Conservation (phyloP, 805 yeast genomes). For the Teunomyces gatunensis region DNA sequence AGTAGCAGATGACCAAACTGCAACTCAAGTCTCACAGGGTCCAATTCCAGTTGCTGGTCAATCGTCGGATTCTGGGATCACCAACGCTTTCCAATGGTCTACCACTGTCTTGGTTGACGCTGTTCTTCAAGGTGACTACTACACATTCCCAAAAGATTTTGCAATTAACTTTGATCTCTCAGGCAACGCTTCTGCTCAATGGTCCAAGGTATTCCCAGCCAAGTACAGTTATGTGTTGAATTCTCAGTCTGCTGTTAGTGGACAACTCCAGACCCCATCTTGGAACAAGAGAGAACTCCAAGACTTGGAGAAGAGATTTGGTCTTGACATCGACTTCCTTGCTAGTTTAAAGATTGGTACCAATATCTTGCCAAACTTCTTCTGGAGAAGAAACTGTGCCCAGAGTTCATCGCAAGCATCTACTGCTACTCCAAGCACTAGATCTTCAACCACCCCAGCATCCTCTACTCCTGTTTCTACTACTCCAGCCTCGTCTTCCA, state of each 20-base stretch:
- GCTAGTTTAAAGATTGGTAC: constrained; percentile 6
- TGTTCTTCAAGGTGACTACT: constrained; percentile 9
- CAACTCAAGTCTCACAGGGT: not conserved
- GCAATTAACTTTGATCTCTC: constrained; percentile 15
- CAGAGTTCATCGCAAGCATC: not conserved
- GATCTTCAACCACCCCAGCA: not conserved
- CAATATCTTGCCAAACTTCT: constrained; percentile 17
- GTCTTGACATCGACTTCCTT: constrained; percentile 6
- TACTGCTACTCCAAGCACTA: constrained; percentile 1
- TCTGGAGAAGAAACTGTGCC: constrained; percentile 12
- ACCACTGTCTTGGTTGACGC: constrained; percentile 16
- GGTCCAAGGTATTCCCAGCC: constrained; percentile 8
- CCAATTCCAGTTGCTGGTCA: constrained; percentile 10
- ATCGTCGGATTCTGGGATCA: constrained; percentile 6
- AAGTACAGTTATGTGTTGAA: constrained; percentile 1
- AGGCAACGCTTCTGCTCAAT: constrained; percentile 2
- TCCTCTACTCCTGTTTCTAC: not conserved
- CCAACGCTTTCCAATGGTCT: constrained; percentile 16
- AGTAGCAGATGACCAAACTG: not conserved
- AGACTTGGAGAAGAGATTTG: constrained; percentile 6
- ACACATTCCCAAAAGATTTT: constrained; percentile 16
- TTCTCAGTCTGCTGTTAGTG: not conserved
- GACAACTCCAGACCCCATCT: not conserved
- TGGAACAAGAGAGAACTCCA: constrained; percentile 9
- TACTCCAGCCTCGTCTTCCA: not conserved